These are phyloP conservation scores for Starmerella sirachaensis DNA, from an alignment of 805 yeast genomes.

Conservation along the genomic window DNA sequence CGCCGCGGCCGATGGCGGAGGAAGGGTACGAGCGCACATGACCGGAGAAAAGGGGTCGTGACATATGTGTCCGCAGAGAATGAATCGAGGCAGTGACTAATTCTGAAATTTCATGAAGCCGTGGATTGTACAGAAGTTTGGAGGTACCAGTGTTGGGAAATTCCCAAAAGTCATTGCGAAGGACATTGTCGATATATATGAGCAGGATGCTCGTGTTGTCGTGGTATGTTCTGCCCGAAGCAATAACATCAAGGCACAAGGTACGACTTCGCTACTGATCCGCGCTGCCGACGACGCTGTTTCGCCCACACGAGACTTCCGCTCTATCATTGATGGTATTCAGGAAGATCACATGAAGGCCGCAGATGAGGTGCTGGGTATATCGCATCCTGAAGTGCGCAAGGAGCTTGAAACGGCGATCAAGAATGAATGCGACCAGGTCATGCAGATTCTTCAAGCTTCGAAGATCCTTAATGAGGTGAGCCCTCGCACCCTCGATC, in stretches of 20 bases:
- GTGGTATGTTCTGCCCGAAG: slow-evolving; percentile 96
- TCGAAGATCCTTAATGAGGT: slow-evolving; percentile 87
- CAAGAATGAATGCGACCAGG: slow-evolving; percentile 51
- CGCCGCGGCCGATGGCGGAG: too few relatives aligned
- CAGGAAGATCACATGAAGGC: slow-evolving; percentile 68
- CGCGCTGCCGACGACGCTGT: slow-evolving; percentile 59
- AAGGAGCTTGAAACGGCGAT: slow-evolving; percentile 48
- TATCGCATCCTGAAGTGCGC: slow-evolving; percentile 33
- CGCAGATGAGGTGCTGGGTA: slow-evolving; percentile 45
- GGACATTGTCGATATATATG: slow-evolving; percentile 57
- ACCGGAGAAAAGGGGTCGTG: neutral
- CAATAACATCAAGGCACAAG: slow-evolving; percentile 80
- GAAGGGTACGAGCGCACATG: too few relatives aligned
- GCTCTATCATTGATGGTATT: slow-evolving; percentile 49
- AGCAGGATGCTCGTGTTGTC: slow-evolving; percentile 53
- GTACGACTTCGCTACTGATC: slow-evolving; percentile 81
- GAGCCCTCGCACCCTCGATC: slow-evolving; percentile 73
- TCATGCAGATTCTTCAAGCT: slow-evolving; percentile 65
- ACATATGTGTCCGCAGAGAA: too few relatives aligned
- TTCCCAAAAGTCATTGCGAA: slow-evolving; percentile 77
- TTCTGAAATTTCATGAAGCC: slow-evolving; percentile 16
- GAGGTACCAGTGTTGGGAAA: slow-evolving; percentile 96
- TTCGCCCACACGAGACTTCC: slow-evolving; percentile 29
- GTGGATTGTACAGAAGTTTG: slow-evolving; percentile 87
- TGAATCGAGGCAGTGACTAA: slow-evolving; percentile 9